These are phyloP conservation scores for Cyberlindnera xylosilytica DNA, from an alignment of 805 yeast genomes.

Conservation along the genomic window DNA sequence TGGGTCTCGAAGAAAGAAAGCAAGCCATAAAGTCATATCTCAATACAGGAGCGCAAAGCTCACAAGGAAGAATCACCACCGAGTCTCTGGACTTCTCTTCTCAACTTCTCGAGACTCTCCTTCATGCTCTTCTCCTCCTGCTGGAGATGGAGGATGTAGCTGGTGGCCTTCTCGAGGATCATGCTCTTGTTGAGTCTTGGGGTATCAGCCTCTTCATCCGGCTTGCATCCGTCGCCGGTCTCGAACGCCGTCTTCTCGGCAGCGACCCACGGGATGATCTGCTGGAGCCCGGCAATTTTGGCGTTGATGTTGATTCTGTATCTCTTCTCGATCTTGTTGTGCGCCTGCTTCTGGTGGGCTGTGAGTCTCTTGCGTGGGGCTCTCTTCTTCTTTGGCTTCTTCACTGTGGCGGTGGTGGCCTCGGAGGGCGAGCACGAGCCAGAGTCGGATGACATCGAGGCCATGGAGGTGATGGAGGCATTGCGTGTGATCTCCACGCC, in stretches of 20 bases:
- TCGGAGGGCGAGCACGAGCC: slow-evolving; percentile 3
- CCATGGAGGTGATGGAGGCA: slow-evolving; percentile 15
- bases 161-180: slow-evolving; percentile 67
- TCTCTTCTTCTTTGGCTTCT: slow-evolving; percentile 39
- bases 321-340: slow-evolving; percentile 68
- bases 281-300: slow-evolving; percentile 64
- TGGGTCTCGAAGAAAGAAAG: no score
- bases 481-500: slow-evolving; percentile 10
- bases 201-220: slow-evolving; percentile 17
- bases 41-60: slow-evolving; percentile 3
- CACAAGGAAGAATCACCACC: no score
- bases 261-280: slow-evolving; percentile 66
- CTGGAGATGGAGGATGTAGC: slow-evolving; percentile 53
- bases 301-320: slow-evolving; percentile 71
- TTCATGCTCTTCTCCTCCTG: slow-evolving; percentile 41
- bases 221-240: slow-evolving; percentile 28
- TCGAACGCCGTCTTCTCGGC: slow-evolving; percentile 62
- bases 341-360: slow-evolving; percentile 63
- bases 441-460: slow-evolving; percentile 8
- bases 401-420: slow-evolving; percentile 7
- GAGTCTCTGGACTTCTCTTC: slow-evolving; percentile 25
- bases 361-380: slow-evolving; percentile 55
- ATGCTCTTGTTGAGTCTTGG: slow-evolving; percentile 60
- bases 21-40: background rate
- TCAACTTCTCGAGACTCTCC: slow-evolving; percentile 30